A percentile compares a stretch with the other conserved stretches of the same genome.
These are phyloP conservation scores for Suaeda aralocaspica DNA, from an alignment of 148 eudicot species.

Conservation along the genomic window DNA sequence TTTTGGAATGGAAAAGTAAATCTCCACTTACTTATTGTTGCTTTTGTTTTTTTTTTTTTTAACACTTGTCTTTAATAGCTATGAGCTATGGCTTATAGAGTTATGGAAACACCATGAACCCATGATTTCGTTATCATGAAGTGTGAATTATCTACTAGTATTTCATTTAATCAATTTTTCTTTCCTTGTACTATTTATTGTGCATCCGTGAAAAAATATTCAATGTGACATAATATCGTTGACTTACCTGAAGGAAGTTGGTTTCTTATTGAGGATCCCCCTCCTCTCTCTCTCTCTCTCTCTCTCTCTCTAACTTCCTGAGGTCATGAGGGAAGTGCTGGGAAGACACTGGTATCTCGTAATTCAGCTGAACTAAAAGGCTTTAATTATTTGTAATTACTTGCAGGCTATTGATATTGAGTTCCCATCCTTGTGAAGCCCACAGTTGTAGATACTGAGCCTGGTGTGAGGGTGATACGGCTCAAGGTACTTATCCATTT, in stretches of 20 bases:
- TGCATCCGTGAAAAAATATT: too few relatives aligned
- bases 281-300: neutral
- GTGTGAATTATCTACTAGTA: too few relatives aligned
- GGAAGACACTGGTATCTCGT: slow-evolving; percentile 7
- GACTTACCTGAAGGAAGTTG: neutral
- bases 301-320: neutral
- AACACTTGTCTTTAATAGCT: neutral
- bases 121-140: neutral
- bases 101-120: too few relatives aligned
- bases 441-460: slow-evolving; percentile 70
- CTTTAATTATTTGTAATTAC: slow-evolving; percentile 25
- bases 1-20: slow-evolving; percentile 38
- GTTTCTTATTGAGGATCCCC: neutral
- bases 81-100: neutral
- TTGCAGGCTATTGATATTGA: slow-evolving; percentile 85
- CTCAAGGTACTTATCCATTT: slow-evolving; percentile 53
- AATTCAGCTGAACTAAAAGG: slow-evolving; percentile 9
- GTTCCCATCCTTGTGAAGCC: slow-evolving; percentile 74
- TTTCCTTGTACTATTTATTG: neutral
- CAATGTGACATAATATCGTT: neutral
- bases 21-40: neutral
- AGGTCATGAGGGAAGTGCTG: neutral
- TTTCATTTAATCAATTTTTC: neutral
- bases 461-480: slow-evolving; percentile 84
- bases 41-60: neutral